Evolutionary conservation across 2,329 filamentous ascomycete species (phyloP), one percentile per base, ranked within the genome.

Genomic region (Dothistroma septosporum): DNA sequence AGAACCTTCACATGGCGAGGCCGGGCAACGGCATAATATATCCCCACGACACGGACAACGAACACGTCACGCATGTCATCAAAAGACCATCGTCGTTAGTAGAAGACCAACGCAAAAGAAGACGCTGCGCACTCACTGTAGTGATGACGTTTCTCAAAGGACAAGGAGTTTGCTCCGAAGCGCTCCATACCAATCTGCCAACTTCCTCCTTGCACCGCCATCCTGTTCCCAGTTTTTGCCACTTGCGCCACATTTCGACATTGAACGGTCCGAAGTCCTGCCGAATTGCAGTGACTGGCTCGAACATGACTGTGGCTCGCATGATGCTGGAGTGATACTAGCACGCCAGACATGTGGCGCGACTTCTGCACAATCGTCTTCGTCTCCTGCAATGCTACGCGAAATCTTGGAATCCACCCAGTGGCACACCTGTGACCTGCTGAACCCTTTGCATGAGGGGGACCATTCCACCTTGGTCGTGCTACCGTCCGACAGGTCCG

Each of bases 171-270:
- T 44, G 16, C 14, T 44, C 41, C 16, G 41, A 19, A 19, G 14
- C 6, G 41, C 37, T 44, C 37, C 37, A n/a, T n/a, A 12, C 47
- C 21, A 49, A 12, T 49, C 24, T 31, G 49, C 49, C 49, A 53
- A 53, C 49, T 53, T n/a, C n/a, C n/a, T n/a, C n/a, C n/a, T n/a
- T 53, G 49, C 49, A 35, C 49, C 22, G 28, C 49, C 49, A 53
- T 49, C 47, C 21, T 44, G 12, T 44, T 44, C 41, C 41, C 41
- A 44, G 14, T 44, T 44, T 44, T 44, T 2, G 41, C 41, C 41
- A 44, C 14, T 44, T 44, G 16, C 41, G 41, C 41, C 41, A 44
- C 41, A 44, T 1, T 44, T 19, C n/a, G 14, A 44, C 41, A 44
- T 28, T 11, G 47, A 1, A 50, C 19, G 21, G 28, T 28, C 11